Evolutionary conservation across 768 basidiomycete species (phyloP).

Genomic region (Naganishia kalamii): DNA sequence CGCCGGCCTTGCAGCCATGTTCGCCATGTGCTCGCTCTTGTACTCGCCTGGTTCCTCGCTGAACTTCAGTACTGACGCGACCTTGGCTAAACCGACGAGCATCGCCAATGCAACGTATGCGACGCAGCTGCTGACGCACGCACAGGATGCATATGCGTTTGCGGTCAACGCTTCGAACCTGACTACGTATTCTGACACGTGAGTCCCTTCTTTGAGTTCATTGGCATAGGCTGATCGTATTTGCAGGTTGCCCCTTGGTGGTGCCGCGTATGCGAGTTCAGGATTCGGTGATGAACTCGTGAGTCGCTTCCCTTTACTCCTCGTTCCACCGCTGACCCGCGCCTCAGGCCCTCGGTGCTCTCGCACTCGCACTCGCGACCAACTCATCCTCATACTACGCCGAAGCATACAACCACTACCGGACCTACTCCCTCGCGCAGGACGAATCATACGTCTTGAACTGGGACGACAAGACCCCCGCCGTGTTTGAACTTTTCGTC

Average conservation of each 20-base stretch:
- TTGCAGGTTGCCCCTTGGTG: conserved; percentile 16
- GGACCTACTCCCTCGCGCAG: conserved; percentile 54
- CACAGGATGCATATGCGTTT: conserved; percentile 66
- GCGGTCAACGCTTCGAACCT: conserved; percentile 58
- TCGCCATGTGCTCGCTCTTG: conserved; percentile 75
- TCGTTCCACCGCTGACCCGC: neutral
- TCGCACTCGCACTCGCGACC: conserved; percentile 68
- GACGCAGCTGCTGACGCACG: conserved; percentile 63
- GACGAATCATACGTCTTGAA: conserved; percentile 62
- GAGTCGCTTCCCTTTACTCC: neutral
- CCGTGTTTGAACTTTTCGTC: conserved; percentile 65
- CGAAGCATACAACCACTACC: conserved; percentile 61
- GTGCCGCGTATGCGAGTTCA: conserved; percentile 21
- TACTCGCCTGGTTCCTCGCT: conserved; percentile 60
- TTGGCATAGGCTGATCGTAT: conserved; percentile 3
- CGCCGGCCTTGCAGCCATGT: conserved; percentile 75
- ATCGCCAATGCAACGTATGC: conserved; percentile 63
- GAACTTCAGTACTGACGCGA: conserved; percentile 51
- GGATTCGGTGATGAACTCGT: conserved; percentile 36
- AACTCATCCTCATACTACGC: conserved; percentile 58
- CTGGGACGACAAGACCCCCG: conserved; percentile 81
- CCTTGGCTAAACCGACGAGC: conserved; percentile 39
- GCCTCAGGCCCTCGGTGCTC: conserved; percentile 56
- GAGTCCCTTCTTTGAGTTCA: neutral
- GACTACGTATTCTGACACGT: conserved; percentile 31